phyloP scores from a whole-genome alignment of 495 filamentous ascomycete species.

The Aspergillus baeticus region DNA sequence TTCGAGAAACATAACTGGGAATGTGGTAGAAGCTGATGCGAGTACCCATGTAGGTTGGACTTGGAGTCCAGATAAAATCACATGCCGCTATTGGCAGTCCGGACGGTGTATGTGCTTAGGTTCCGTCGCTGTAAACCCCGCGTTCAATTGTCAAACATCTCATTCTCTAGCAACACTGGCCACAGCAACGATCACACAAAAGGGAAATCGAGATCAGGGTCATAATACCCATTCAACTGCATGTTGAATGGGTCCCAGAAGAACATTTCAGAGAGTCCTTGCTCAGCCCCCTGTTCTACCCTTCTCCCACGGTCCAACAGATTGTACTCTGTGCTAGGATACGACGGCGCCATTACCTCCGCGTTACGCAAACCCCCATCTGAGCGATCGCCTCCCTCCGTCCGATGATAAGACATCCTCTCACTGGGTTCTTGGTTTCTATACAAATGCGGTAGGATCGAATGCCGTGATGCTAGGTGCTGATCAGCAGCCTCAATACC shows the following conservation, averaged over 20 bases:
- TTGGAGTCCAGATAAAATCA: too few species aligned
- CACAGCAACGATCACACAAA: neutral
- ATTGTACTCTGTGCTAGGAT: neutral
- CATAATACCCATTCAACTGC: slow-evolving; percentile 2
- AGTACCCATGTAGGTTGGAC: too few species aligned
- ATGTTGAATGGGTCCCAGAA: slow-evolving; percentile 1
- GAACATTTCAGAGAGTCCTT: neutral
- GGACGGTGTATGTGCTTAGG: too few species aligned
- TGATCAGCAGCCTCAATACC: neutral
- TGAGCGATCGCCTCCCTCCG: neutral
- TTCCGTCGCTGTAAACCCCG: too few species aligned
- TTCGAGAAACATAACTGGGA: too few species aligned
- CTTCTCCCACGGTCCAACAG: neutral
- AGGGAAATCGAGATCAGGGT: neutral
- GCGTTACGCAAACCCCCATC: neutral
- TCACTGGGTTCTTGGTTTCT: neutral
- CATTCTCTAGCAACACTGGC: neutral
- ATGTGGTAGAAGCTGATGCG: too few species aligned
- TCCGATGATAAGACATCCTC: neutral
- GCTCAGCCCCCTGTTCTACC: neutral
- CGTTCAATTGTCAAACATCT: too few species aligned
- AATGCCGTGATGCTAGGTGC: neutral
- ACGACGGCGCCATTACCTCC: neutral
- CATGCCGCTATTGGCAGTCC: too few species aligned
- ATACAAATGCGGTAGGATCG: neutral